These are phyloP conservation scores for Claviceps spartinae DNA, from an alignment of 2,329 filamentous ascomycete genomes.

Conservation along the genomic window DNA sequence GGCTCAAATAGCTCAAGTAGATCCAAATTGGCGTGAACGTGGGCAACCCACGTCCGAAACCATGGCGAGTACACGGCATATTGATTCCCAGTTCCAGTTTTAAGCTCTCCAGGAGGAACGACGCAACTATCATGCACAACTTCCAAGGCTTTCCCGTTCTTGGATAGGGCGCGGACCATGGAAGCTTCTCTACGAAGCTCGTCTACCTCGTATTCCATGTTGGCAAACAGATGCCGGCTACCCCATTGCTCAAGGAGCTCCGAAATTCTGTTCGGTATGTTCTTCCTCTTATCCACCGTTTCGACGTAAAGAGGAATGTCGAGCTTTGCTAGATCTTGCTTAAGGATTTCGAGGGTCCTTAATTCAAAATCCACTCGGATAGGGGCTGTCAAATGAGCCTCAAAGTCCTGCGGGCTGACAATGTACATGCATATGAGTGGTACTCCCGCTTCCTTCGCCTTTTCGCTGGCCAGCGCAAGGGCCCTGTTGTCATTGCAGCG, in stretches of 20 bases:
- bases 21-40: conserved; percentile 56
- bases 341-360: conserved; percentile 53
- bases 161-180: conserved; percentile 46
- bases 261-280: conserved; percentile 46
- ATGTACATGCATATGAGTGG: conserved; percentile 68
- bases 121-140: conserved; percentile 71
- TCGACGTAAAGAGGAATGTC: conserved; percentile 70
- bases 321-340: conserved; percentile 50
- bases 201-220: conserved; percentile 86
- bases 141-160: conserved; percentile 54
- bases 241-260: conserved; percentile 59
- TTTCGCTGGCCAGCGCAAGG: conserved; percentile 50
- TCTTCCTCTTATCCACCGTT: conserved; percentile 51
- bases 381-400: conserved; percentile 63
- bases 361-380: conserved; percentile 69
- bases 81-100: conserved; percentile 57
- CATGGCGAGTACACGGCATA: conserved; percentile 79
- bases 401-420: conserved; percentile 69
- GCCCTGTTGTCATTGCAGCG: conserved; percentile 61
- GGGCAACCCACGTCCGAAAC: conserved; percentile 62
- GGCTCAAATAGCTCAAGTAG: conserved; percentile 48
- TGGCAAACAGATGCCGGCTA: conserved; percentile 62
- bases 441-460: conserved; percentile 51
- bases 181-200: conserved; percentile 66
- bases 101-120: conserved; percentile 57